A percentile compares a stretch with the other conserved stretches of the same genome.
These are phyloP conservation scores for Wickerhamomyces chambardii DNA, from an alignment of 805 yeast genomes.

Conservation along the genomic window DNA sequence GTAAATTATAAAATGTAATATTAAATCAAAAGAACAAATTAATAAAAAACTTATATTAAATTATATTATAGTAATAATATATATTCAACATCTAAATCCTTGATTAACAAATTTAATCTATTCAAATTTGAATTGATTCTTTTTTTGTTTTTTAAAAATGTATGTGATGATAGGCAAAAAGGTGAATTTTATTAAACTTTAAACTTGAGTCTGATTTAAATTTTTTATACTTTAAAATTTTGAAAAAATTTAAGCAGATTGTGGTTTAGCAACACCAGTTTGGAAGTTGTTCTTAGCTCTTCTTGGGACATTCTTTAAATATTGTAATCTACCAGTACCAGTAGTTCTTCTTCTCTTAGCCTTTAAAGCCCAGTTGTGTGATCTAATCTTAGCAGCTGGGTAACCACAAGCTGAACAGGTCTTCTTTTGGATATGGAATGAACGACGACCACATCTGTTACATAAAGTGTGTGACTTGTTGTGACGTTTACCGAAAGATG, in stretches of 20 bases:
- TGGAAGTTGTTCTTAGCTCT: slow-evolving; percentile 99
- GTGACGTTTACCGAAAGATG: slow-evolving; percentile 99
- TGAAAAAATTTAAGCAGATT: slow-evolving; percentile 43
- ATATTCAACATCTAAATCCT: too few species aligned
- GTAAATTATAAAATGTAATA: too few species aligned
- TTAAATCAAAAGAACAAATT: too few species aligned
- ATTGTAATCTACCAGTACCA: slow-evolving; percentile 99
- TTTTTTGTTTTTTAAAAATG: too few species aligned
- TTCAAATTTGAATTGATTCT: too few species aligned
- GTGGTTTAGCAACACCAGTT: slow-evolving; percentile 67
- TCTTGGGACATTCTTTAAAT: slow-evolving; percentile 95
- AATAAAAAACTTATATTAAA: too few species aligned
- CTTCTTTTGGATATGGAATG: slow-evolving; percentile 99
- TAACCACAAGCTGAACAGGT: slow-evolving; percentile 98
- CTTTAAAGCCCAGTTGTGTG: slow-evolving; percentile 98
- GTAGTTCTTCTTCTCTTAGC: slow-evolving; percentile 99
- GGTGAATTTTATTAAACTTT: too few species aligned
- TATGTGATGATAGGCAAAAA: too few species aligned
- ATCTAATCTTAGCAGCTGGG: slow-evolving; percentile 99
- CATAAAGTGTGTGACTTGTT: slow-evolving; percentile 99
- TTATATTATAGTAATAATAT: too few species aligned
- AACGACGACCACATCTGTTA: slow-evolving; percentile 98
- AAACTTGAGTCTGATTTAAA: too few species aligned
- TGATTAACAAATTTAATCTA: too few species aligned
- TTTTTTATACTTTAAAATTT: slow-evolving; percentile 1